Evolutionary conservation across 768 basidiomycete genomes (phyloP).

Genomic region (Amanita jacksonii): DNA sequence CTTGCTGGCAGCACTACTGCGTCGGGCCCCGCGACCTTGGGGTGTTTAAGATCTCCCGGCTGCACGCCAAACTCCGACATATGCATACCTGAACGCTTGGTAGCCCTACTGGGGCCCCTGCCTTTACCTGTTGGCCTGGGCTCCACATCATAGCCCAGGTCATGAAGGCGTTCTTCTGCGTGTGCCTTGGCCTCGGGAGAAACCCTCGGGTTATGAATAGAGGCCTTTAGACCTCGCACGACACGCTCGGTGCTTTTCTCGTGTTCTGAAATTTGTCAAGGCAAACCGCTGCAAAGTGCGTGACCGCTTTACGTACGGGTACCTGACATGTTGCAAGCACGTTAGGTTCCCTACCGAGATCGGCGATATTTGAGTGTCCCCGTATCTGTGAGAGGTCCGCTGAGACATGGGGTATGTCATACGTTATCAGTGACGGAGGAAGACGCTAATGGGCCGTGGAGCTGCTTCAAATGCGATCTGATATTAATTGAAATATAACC

Average conservation of each 20-base stretch:
- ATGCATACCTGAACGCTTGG: slow-evolving; percentile 4
- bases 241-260: slow-evolving; percentile 20
- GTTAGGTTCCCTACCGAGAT: neutral
- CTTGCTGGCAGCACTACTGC: neutral
- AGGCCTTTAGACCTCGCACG: slow-evolving; percentile 47
- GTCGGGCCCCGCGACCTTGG: neutral
- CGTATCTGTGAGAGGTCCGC: neutral
- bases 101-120: neutral
- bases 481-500: neutral
- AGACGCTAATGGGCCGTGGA: neutral
- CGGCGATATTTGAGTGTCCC: slow-evolving; percentile 1
- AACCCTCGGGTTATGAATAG: slow-evolving; percentile 46
- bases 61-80: neutral
- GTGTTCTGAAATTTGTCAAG: neutral
- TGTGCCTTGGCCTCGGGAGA: slow-evolving; percentile 37
- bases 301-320: neutral
- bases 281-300: neutral
- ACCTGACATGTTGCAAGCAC: slow-evolving; percentile 1
- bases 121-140: neutral
- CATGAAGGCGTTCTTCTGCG: slow-evolving; percentile 20
- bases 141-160: slow-evolving; percentile 5
- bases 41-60: neutral
- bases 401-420: slow-evolving; percentile 10
- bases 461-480: neutral
- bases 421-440: neutral